Evolutionary conservation across 2,329 filamentous ascomycete species (phyloP).

Genomic region (Fusarium mundagurra): DNA sequence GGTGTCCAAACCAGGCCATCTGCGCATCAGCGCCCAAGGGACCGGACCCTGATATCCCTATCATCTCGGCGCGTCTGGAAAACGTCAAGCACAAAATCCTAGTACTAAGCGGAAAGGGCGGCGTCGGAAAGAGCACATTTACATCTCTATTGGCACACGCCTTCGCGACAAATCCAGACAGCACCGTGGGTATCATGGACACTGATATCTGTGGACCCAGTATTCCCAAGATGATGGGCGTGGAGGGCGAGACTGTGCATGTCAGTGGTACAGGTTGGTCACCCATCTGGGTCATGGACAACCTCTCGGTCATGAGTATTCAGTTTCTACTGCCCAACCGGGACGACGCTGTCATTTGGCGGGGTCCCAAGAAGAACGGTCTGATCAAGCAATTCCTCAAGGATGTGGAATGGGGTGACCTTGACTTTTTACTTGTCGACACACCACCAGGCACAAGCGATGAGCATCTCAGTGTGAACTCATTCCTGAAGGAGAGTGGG

Average conservation of each 20-base stretch:
- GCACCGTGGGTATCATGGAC: constrained; percentile 93
- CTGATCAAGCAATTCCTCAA: constrained; percentile 98
- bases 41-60: constrained; percentile 90
- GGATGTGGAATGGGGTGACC: constrained; percentile 96
- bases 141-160: constrained; percentile 88
- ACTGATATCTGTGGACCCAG: constrained; percentile 96
- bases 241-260: constrained; percentile 93
- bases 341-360: constrained; percentile 97
- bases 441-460: constrained; percentile 96
- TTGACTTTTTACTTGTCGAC: constrained; percentile 93
- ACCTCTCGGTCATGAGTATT: constrained; percentile 94
- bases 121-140: constrained; percentile 96
- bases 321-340: constrained; percentile 97
- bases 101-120: constrained; percentile 92
- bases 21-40: constrained; percentile 95
- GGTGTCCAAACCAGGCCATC: constrained; percentile 95
- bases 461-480: constrained; percentile 94
- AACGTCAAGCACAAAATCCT: constrained; percentile 92
- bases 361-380: constrained; percentile 98
- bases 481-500: constrained; percentile 87
- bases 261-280: constrained; percentile 90
- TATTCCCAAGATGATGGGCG: constrained; percentile 99
- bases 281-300: constrained; percentile 95
- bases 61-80: constrained; percentile 85
- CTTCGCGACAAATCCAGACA: constrained; percentile 82